Conservation (phyloP, 805 yeast genomes). For the Diddensiella santjacobensis region DNA sequence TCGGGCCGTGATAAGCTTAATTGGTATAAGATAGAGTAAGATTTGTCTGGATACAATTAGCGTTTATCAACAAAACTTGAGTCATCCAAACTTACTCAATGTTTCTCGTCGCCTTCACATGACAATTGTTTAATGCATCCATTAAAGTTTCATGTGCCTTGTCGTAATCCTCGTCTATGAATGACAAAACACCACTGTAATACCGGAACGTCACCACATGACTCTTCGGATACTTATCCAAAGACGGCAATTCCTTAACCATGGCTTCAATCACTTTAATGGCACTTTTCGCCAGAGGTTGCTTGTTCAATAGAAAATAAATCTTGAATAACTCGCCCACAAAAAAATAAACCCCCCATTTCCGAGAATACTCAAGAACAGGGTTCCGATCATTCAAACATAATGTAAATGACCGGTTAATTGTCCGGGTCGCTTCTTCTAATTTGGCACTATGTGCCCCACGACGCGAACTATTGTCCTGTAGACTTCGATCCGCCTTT, state of each 20-base stretch:
- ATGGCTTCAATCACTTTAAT: slow-evolving; percentile 64
- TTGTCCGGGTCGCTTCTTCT: slow-evolving; percentile 56
- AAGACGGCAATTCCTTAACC: slow-evolving; percentile 47
- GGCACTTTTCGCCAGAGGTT: slow-evolving; percentile 69
- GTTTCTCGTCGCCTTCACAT: slow-evolving; percentile 25
- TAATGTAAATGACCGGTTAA: slow-evolving; percentile 70
- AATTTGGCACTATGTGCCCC: slow-evolving; percentile 21
- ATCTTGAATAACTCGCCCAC: slow-evolving; percentile 65
- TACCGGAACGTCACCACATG: slow-evolving; percentile 63
- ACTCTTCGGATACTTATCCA: slow-evolving; percentile 42
- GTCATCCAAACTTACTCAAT: slow-evolving; percentile 36
- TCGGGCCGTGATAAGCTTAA: slow-evolving; percentile 46
- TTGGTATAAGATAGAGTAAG: slow-evolving; percentile 59
- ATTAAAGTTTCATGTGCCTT: slow-evolving; percentile 50
- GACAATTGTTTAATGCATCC: slow-evolving; percentile 43
- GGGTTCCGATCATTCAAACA: slow-evolving; percentile 75
- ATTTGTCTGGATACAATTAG: slow-evolving; percentile 40
- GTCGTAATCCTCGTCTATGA: slow-evolving; percentile 59
- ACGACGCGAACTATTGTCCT: neutral
- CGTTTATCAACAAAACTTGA: no score
- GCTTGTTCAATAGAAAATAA: slow-evolving; percentile 61
- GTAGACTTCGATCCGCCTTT: slow-evolving; percentile 7
- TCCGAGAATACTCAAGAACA: slow-evolving; percentile 46
- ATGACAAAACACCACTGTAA: slow-evolving; percentile 62
- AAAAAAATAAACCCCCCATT: slow-evolving; percentile 64